Percentiles rank a stretch among this genome's conserved stretches.
These are phyloP conservation scores for Mycotypha africana DNA, from an alignment of 371 early-diverging fungal species.

Conservation along the genomic window DNA sequence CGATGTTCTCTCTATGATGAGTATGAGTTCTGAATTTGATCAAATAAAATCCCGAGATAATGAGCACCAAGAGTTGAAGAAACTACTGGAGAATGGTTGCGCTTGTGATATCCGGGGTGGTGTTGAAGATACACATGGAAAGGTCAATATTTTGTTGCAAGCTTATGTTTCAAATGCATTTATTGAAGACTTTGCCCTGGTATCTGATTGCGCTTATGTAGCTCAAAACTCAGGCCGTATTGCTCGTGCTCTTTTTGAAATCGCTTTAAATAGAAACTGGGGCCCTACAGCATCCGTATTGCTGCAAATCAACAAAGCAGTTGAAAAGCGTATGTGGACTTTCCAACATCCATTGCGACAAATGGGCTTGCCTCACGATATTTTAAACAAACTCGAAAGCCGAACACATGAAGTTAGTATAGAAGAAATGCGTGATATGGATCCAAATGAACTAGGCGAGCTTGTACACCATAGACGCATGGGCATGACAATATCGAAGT, in stretches of 20 bases:
- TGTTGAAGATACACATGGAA: slow-evolving; percentile 72
- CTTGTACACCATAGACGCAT: slow-evolving; percentile 77
- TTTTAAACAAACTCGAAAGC: slow-evolving; percentile 71
- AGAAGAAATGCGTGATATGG: slow-evolving; percentile 85
- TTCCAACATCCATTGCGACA: slow-evolving; percentile 91
- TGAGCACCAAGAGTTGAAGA: slow-evolving; percentile 77
- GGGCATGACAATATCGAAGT: slow-evolving; percentile 67
- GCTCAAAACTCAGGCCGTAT: slow-evolving; percentile 92
- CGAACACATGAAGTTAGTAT: slow-evolving; percentile 48
- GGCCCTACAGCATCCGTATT: slow-evolving; percentile 78
- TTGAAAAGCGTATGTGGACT: slow-evolving; percentile 93
- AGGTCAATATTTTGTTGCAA: slow-evolving; percentile 92
- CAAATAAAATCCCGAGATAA: slow-evolving; percentile 86
- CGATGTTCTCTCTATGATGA: slow-evolving; percentile 86
- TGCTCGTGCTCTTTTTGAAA: slow-evolving; percentile 93
- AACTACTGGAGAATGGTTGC: slow-evolving; percentile 61
- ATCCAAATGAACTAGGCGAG: slow-evolving; percentile 77
- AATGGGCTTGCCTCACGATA: slow-evolving; percentile 73
- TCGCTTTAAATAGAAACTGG: slow-evolving; percentile 88
- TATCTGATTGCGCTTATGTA: slow-evolving; percentile 90
- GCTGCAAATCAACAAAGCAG: slow-evolving; percentile 81
- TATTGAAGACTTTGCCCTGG: slow-evolving; percentile 88
- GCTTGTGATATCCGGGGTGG: slow-evolving; percentile 79
- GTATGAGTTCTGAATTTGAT: slow-evolving; percentile 89
- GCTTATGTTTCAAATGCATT: slow-evolving; percentile 72